Evolutionary conservation across 371 early-diverging fungal species (phyloP).

Genomic region (Mortierella sp.): DNA sequence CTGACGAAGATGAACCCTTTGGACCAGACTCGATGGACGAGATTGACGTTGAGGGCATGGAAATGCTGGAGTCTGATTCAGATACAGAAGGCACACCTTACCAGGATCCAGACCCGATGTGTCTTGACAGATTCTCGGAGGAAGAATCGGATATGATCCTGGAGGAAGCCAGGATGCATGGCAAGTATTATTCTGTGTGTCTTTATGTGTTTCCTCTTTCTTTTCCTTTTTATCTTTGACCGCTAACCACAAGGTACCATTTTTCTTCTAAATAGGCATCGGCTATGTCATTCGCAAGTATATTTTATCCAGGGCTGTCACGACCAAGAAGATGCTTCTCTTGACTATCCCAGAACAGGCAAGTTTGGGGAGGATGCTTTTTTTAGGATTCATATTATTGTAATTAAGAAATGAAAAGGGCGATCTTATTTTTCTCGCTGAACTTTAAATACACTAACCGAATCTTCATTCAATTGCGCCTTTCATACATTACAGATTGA

Average conservation of each 20-base stretch:
- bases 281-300: constrained; percentile 37
- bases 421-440: background rate
- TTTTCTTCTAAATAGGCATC: constrained; percentile 19
- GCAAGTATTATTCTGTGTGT: constrained; percentile 16
- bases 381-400: background rate
- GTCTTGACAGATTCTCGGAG: constrained; percentile 32
- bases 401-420: background rate
- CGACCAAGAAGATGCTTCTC: constrained; percentile 41
- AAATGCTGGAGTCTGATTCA: constrained; percentile 25
- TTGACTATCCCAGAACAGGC: constrained; percentile 29
- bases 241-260: background rate
- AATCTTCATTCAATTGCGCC: background rate
- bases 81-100: constrained; percentile 35
- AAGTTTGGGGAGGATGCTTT: background rate
- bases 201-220: background rate
- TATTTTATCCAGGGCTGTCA: constrained; percentile 8
- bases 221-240: background rate
- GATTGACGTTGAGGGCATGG: constrained; percentile 44
- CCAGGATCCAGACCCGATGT: constrained; percentile 32
- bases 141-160: constrained; percentile 32
- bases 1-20: constrained; percentile 2
- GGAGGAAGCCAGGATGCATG: constrained; percentile 47
- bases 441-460: background rate
- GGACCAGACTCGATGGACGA: constrained; percentile 46
- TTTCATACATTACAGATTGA: constrained; percentile 25